Evolutionary conservation across 495 filamentous ascomycete species (phyloP).

Genomic region (Penicillium fimorum): DNA sequence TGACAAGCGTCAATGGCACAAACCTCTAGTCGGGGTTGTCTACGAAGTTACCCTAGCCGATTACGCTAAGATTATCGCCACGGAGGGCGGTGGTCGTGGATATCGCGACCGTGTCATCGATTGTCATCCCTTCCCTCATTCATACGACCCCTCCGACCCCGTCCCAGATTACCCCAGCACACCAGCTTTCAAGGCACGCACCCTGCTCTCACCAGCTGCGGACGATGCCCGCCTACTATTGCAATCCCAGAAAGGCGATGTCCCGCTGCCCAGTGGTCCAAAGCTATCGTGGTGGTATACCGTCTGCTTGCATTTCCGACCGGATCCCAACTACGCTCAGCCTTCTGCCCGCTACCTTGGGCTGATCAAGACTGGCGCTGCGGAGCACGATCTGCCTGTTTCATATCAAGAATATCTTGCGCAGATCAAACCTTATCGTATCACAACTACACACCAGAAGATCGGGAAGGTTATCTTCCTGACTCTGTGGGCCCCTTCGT

Average conservation of each 20-base stretch:
- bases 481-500: conserved; percentile 56
- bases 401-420: conserved; percentile 71
- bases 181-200: conserved; percentile 55
- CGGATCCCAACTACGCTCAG: conserved; percentile 69
- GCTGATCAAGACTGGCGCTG: conserved; percentile 71
- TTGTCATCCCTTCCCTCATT: conserved; percentile 63
- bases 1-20: conserved; percentile 61
- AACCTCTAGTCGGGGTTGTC: conserved; percentile 85
- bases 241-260: neutral
- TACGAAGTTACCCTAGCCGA: conserved; percentile 85
- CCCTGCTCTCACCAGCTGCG: conserved; percentile 53
- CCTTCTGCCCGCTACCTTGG: conserved; percentile 79
- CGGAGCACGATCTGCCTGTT: conserved; percentile 70
- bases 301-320: conserved; percentile 41
- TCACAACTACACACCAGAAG: conserved; percentile 63
- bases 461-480: conserved; percentile 63
- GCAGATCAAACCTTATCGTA: conserved; percentile 62
- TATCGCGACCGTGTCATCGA: conserved; percentile 82
- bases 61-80: conserved; percentile 82
- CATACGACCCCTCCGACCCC: conserved; percentile 34
- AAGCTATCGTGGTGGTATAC: conserved; percentile 12
- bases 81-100: conserved; percentile 78
- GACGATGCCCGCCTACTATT: conserved; percentile 15
- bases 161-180: conserved; percentile 43
- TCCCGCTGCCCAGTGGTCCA: conserved; percentile 2